These are phyloP conservation scores for Drechslera avenae DNA, from an alignment of 2,329 filamentous ascomycete genomes.

Conservation along the genomic window DNA sequence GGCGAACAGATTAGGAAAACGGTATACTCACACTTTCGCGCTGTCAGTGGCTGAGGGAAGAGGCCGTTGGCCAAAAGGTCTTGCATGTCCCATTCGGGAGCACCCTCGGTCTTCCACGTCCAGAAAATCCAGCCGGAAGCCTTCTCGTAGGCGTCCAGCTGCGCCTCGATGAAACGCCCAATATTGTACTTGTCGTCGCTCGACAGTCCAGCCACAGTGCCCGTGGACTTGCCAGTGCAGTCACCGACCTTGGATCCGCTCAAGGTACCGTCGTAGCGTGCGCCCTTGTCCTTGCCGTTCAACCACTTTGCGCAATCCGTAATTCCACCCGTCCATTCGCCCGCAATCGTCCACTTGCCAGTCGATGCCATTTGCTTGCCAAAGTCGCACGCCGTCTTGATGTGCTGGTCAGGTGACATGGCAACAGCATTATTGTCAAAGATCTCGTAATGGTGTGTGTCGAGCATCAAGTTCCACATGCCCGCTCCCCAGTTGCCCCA, in stretches of 20 bases:
- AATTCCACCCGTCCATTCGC: constrained; percentile 55
- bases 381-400: constrained; percentile 52
- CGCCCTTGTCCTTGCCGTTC: constrained; percentile 55
- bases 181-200: constrained; percentile 52
- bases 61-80: constrained; percentile 51
- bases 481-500: constrained; percentile 54
- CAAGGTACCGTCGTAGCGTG: constrained; percentile 53
- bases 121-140: constrained; percentile 57
- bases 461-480: constrained; percentile 53
- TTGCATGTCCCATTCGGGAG: constrained; percentile 58
- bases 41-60: constrained; percentile 54
- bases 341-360: constrained; percentile 55
- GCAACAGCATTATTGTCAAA: constrained; percentile 49
- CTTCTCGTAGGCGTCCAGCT: constrained; percentile 56
- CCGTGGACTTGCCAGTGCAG: constrained; percentile 53
- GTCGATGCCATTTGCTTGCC: constrained; percentile 53
- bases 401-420: constrained; percentile 48
- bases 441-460: constrained; percentile 57
- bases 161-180: constrained; percentile 53
- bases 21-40: constrained; percentile 46
- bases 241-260: constrained; percentile 48
- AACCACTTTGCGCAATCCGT: constrained; percentile 57
- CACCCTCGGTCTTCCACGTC: constrained; percentile 58
- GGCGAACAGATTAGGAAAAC: not conserved
- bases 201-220: constrained; percentile 51